Evolutionary conservation across 2,329 filamentous ascomycete species (phyloP), one percentile per base, ranked within the genome.

Genomic region (Ascosphaera apis): DNA sequence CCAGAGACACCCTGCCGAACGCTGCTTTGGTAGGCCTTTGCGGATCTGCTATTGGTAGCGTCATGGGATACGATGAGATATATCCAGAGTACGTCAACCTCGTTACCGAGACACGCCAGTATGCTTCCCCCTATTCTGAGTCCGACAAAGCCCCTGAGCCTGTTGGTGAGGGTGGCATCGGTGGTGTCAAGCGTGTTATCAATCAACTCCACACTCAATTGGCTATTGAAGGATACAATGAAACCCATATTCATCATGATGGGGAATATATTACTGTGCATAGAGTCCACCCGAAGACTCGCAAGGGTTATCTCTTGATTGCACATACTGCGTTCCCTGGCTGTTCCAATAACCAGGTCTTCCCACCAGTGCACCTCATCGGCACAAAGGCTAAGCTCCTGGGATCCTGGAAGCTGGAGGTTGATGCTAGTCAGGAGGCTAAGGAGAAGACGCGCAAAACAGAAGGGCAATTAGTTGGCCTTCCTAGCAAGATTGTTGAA

Each of bases 41-140:
- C 54, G 74, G 83, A 16, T 92, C 82, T 46, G 82, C 86, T 1
- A 84, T 78, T 5, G 88, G 88, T 32, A 95, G 88, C 50, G 88
- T 95, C 34, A 92, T 95, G 73, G 88, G 88, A 1, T 95, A 92
- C 48, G 88, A 98, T 50, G 88, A 98, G 54, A 73, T 95, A 40
- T 98, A 95, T 46, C 88, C 88, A 1, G 75, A 77, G 45, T 65
- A 93, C 37, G 72, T 98, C n/a, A 83, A 98, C 47, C 67, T 98
- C 12, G 88, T 98, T 12, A 72, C 81, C 37, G 88, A 98, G 55
- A 91, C 69, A 16, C 69, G 88, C 23, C 60, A 76, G 2, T 98
- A 98, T 55, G 70, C 71, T 0, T 88, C 82, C 0, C 65, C 71
- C 38, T 84, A 74, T 28, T 91, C 82, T 2, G 65, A 62, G 6